phyloP scores from a whole-genome alignment of 306 rosid genomes.

The Parietaria judaica region DNA sequence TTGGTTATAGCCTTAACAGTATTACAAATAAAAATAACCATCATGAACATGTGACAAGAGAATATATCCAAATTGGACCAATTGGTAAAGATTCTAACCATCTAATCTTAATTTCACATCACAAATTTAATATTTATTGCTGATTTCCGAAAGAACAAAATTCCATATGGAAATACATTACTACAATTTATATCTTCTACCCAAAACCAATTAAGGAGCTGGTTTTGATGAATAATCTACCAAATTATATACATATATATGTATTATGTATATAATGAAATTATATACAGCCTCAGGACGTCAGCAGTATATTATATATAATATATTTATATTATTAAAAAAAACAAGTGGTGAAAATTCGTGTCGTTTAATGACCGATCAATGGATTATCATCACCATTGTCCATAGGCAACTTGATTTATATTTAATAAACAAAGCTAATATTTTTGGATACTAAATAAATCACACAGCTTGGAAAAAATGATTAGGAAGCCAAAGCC shows the following conservation, averaged over 20 bases:
- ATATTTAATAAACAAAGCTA: too few species aligned
- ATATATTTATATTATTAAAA: too few species aligned
- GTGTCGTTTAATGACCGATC: too few species aligned
- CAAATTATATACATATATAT: neutral
- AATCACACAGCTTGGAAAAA: too few species aligned
- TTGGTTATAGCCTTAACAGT: neutral
- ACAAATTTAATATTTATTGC: neutral
- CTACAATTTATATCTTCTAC: neutral
- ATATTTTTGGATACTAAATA: too few species aligned
- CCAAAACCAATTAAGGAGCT: neutral
- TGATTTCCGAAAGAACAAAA: neutral
- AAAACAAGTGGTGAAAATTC: too few species aligned
- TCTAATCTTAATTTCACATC: conserved; percentile 4
- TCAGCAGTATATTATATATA: too few species aligned
- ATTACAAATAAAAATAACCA: neutral
- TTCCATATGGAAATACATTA: neutral
- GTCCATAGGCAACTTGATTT: too few species aligned
- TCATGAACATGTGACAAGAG: conserved; percentile 1
- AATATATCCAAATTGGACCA: neutral
- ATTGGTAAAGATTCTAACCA: neutral
- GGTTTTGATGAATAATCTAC: neutral
- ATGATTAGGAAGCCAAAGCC: too few species aligned
- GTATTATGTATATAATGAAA: neutral
- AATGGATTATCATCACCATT: too few species aligned
- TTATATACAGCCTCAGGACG: too few species aligned